phyloP scores from a whole-genome alignment of 306 rosid genomes.

The Cercis canadensis region DNA sequence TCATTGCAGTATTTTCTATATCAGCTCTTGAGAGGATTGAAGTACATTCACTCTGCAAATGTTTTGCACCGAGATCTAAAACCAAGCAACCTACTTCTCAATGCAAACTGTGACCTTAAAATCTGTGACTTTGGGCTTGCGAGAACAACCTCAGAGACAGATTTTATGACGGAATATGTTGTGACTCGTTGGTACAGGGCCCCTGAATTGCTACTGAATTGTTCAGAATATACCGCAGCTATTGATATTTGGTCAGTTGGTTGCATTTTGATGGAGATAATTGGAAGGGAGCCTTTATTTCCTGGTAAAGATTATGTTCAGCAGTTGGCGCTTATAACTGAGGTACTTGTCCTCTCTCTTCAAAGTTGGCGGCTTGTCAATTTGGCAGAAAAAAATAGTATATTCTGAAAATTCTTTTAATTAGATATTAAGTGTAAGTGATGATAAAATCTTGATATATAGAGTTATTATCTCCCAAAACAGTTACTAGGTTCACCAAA shows the following conservation, averaged over 20 bases:
- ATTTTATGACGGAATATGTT: slow-evolving; percentile 61
- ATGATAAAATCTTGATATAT: slow-evolving; percentile 14
- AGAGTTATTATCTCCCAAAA: slow-evolving; percentile 33
- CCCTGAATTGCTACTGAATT: slow-evolving; percentile 46
- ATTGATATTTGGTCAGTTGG: slow-evolving; percentile 67
- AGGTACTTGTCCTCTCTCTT: slow-evolving; percentile 39
- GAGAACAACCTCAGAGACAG: slow-evolving; percentile 62
- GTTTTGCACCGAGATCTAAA: slow-evolving; percentile 61
- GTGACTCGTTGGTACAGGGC: slow-evolving; percentile 60
- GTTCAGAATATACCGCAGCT: slow-evolving; percentile 61
- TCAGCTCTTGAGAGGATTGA: slow-evolving; percentile 54
- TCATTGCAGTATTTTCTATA: slow-evolving; percentile 50
- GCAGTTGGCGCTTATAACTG: slow-evolving; percentile 53
- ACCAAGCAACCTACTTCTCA: slow-evolving; percentile 63
- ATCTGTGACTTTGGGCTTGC: slow-evolving; percentile 65
- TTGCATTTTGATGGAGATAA: slow-evolving; percentile 59
- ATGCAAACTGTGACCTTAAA: slow-evolving; percentile 59
- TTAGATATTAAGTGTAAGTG: background rate
- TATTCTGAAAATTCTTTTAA: slow-evolving; percentile 20
- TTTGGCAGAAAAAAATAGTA: slow-evolving; percentile 3
- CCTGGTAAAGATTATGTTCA: slow-evolving; percentile 64
- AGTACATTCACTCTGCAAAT: slow-evolving; percentile 57
- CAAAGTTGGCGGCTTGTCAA: slow-evolving; percentile 5
- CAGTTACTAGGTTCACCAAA: slow-evolving; percentile 91
- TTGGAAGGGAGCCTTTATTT: slow-evolving; percentile 56